Evolutionary conservation across 371 early-diverging fungal genomes (phyloP).

Genomic region (Mortierella sp.): DNA sequence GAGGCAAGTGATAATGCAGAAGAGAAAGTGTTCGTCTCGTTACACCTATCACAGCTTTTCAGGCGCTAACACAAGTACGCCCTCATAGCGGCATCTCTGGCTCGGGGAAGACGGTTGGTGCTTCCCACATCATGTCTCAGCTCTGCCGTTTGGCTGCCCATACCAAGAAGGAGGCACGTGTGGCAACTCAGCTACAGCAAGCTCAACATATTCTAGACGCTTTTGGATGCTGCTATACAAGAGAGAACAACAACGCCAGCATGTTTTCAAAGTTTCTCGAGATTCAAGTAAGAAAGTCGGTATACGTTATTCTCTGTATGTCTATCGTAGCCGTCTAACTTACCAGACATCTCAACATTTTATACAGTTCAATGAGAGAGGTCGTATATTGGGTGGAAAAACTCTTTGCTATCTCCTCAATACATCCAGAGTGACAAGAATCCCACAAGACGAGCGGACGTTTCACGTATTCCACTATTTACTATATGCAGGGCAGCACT

Average conservation of each 20-base stretch:
- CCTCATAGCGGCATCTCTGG: slow-evolving; percentile 84
- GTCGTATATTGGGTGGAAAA: slow-evolving; percentile 90
- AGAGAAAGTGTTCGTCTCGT: background rate
- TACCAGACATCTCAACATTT: background rate
- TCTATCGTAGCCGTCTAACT: background rate
- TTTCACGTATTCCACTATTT: slow-evolving; percentile 95
- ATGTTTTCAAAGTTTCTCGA: slow-evolving; percentile 56
- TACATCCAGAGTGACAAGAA: slow-evolving; percentile 75
- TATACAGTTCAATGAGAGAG: slow-evolving; percentile 82
- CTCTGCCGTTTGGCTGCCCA: slow-evolving; percentile 77
- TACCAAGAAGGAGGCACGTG: slow-evolving; percentile 77
- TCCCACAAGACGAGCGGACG: slow-evolving; percentile 77
- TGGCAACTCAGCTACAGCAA: slow-evolving; percentile 80
- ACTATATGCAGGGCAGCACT: slow-evolving; percentile 54
- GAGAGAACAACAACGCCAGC: slow-evolving; percentile 75
- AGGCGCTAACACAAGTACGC: background rate
- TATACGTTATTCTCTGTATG: background rate
- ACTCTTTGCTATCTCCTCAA: slow-evolving; percentile 91
- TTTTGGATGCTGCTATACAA: slow-evolving; percentile 83
- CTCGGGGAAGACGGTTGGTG: slow-evolving; percentile 83
- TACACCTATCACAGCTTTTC: background rate
- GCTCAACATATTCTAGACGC: slow-evolving; percentile 76
- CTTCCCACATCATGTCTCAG: slow-evolving; percentile 74
- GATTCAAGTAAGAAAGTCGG: slow-evolving; percentile 33
- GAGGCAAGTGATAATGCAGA: slow-evolving; percentile 63